Evolutionary conservation across 257 asterid genomes (phyloP).

Genomic region (Verbena officinalis): DNA sequence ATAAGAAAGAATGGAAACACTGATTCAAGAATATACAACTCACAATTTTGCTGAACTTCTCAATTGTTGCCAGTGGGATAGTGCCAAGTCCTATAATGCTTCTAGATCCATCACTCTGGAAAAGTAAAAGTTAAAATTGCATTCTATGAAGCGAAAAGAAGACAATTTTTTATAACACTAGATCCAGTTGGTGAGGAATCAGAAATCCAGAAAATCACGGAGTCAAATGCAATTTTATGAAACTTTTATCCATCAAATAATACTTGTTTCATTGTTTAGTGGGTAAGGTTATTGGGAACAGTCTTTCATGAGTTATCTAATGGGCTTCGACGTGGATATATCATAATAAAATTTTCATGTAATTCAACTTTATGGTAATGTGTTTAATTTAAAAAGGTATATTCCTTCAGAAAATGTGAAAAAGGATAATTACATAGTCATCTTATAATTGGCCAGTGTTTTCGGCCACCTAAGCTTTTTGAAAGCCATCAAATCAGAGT

Average conservation of each 20-base stretch:
- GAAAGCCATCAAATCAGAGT: background rate
- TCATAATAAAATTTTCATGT: too few species aligned
- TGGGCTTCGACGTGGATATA: too few species aligned
- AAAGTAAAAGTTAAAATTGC: slow-evolving; percentile 25
- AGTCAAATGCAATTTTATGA: background rate
- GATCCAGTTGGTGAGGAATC: background rate
- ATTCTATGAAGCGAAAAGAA: slow-evolving; percentile 1
- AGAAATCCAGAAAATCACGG: background rate
- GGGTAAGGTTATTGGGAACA: too few species aligned
- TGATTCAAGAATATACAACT: slow-evolving; percentile 38
- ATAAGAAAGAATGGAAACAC: slow-evolving; percentile 17
- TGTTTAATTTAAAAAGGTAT: too few species aligned
- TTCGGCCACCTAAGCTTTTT: slow-evolving; percentile 1
- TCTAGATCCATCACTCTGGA: slow-evolving; percentile 92
- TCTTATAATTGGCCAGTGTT: too few species aligned
- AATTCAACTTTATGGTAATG: too few species aligned
- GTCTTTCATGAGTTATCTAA: too few species aligned
- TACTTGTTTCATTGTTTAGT: too few species aligned
- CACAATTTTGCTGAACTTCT: slow-evolving; percentile 86
- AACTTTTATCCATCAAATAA: too few species aligned
- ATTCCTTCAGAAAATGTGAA: too few species aligned
- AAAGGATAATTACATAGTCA: too few species aligned
- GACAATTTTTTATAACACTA: background rate
- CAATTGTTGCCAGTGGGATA: slow-evolving; percentile 86
- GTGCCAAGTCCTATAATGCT: slow-evolving; percentile 84